These are phyloP conservation scores for Aspergillus sp. DNA, from an alignment of 2,329 filamentous ascomycete species.

Conservation along the genomic window DNA sequence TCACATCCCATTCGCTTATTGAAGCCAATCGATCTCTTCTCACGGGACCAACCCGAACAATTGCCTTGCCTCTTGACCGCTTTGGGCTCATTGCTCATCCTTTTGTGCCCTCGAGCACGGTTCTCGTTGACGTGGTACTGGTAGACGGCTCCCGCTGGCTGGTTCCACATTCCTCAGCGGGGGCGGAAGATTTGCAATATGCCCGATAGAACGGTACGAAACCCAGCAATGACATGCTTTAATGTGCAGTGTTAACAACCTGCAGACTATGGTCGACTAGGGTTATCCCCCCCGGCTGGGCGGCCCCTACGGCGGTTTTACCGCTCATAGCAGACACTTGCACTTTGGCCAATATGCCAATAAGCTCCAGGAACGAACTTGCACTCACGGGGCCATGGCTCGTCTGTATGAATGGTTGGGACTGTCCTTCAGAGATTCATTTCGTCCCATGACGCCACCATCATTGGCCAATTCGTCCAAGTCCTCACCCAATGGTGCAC, in stretches of 20 bases:
- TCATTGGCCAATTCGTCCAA: not conserved
- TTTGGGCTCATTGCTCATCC: not conserved
- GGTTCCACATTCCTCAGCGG: conserved; percentile 1
- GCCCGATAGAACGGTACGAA: not conserved
- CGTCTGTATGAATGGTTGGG: not conserved
- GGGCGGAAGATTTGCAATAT: not conserved
- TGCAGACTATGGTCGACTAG: not conserved
- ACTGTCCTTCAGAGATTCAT: not conserved
- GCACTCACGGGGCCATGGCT: not conserved
- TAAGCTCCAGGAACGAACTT: not conserved
- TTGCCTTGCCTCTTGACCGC: not conserved
- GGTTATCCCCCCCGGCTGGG: not conserved
- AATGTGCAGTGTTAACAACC: not conserved
- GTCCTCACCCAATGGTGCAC: conserved; percentile 1
- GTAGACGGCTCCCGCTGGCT: not conserved
- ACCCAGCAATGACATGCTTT: not conserved
- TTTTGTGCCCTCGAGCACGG: not conserved
- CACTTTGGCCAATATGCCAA: not conserved
- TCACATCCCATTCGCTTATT: not conserved
- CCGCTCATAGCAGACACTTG: not conserved
- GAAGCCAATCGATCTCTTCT: not conserved
- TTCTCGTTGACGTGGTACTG: not conserved
- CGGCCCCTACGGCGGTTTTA: not conserved
- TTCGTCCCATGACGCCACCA: conserved; percentile 18
- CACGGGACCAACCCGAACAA: not conserved